Evolutionary conservation across 495 filamentous ascomycete species (phyloP), one percentile per base, ranked within the genome.

Genomic region (Penicillium coffeae): DNA sequence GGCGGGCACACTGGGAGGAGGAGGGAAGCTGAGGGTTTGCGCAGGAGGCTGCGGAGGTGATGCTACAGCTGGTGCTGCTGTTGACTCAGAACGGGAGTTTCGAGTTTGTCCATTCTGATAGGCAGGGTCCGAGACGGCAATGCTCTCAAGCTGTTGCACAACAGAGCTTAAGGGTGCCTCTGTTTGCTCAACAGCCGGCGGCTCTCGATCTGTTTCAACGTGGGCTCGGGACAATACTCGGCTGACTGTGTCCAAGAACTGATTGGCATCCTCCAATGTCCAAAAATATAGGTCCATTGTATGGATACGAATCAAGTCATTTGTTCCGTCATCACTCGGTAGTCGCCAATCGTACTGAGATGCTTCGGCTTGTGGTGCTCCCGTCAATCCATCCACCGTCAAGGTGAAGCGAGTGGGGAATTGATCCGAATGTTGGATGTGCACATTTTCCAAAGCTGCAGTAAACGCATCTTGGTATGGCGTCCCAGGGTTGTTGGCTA

Each of bases 211-310:
- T 1, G 71, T 69, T 54, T 81, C 74, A 3, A 77, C 47, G 53
- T 91, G 89, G 25, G 75, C 55, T 0, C 61, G 58, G 33, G 82
- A 76, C 3, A 90, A 69, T 13, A 89, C 68, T 20, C 71, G 75
- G 37, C 81, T 75, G 25, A 83, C 59, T 19, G 77, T 73, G 51
- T 88, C 82, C 43, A 94, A 69, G 49, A 95, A 90, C 38, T 82
- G 71, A 21, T 80, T 70, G 3, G 86, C 86, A 65, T 95, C 90
- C 22, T 85, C 78, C 41, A 78, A 70, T 0, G 79, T 88, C 88
- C 89, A 95, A 66, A 95, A 91, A 65, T 96, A 96, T 33, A 95
- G 78, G 61, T 96, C 90, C 45, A 95, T 52, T 2, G 88, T 89
- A 58, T 94, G 86, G 1, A 96, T 71, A 50, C 82, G 84, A 62